Percentiles rank a stretch among this genome's conserved stretches.
Conservation (phyloP, 768 basidiomycete species). For the Hydnomerulius pinastri region DNA sequence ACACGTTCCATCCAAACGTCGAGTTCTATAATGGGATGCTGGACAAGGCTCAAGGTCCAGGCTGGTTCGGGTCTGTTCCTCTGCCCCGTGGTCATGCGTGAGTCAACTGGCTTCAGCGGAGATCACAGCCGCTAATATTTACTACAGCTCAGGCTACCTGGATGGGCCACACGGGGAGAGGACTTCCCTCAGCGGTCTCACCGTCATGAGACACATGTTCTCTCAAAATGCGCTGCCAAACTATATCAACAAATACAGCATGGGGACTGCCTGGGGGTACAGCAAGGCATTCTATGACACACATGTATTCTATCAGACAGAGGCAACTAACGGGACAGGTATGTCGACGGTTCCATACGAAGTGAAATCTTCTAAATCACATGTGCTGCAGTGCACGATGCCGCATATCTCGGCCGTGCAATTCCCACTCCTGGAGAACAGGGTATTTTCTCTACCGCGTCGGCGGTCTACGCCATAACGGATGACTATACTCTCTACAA, state of each 20-base stretch:
- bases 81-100: constrained; percentile 14
- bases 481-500: constrained; percentile 7
- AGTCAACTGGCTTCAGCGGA: not conserved
- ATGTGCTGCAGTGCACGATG: constrained; percentile 9
- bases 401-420: constrained; percentile 15
- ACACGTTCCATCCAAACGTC: constrained; percentile 16
- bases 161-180: not conserved
- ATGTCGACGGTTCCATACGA: not conserved
- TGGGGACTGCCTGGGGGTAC: constrained; percentile 12
- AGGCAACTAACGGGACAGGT: constrained; percentile 13
- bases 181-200: constrained; percentile 6
- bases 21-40: constrained; percentile 14
- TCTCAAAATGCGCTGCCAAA: constrained; percentile 1
- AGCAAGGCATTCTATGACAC: constrained; percentile 13
- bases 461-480: constrained; percentile 14
- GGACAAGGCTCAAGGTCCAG: constrained; percentile 1
- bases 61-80: constrained; percentile 14
- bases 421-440: not conserved
- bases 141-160: constrained; percentile 4
- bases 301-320: constrained; percentile 13
- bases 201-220: constrained; percentile 14
- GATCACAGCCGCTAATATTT: not conserved
- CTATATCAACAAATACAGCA: constrained; percentile 9
- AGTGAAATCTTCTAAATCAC: too few relatives aligned
- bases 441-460: constrained; percentile 4